phyloP scores from a whole-genome alignment of 176 grass and related monocot genomes.

The Bromus sterilis region DNA sequence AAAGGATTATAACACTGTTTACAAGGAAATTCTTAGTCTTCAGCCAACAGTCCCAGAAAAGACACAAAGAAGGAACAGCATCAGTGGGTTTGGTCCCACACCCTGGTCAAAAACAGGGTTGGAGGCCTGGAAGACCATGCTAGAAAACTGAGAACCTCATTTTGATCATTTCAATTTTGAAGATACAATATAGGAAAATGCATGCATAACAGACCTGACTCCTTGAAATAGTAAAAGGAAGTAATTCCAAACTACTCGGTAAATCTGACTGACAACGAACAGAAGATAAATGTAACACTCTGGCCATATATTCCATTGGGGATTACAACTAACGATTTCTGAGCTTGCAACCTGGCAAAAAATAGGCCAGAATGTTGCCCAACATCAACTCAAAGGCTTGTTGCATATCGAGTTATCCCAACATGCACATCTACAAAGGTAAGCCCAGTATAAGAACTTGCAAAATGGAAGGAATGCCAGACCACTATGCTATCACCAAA shows the following conservation, averaged over 20 bases:
- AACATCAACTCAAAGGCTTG: neutral
- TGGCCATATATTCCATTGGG: neutral
- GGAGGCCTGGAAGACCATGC: neutral
- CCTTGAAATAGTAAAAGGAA: neutral
- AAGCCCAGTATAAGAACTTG: neutral
- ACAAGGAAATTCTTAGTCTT: neutral
- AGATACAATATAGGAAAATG: neutral
- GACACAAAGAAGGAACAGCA: neutral
- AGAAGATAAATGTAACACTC: neutral
- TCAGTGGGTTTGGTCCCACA: neutral
- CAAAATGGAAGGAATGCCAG: neutral
- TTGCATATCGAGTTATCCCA: neutral
- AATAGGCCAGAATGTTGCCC: neutral
- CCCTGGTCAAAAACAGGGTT: neutral
- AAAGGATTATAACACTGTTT: neutral
- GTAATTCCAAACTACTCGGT: neutral
- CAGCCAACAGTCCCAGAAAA: neutral
- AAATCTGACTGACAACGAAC: neutral
- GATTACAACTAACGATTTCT: neutral
- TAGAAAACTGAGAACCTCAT: neutral
- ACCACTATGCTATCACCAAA: neutral
- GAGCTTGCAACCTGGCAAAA: neutral
- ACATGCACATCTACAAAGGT: neutral
- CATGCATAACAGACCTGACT: neutral
- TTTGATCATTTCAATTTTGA: neutral